Base-by-base conservation (phyloP, 1,139 yeast species). In the Kluyveromyces marxianus region DNA sequence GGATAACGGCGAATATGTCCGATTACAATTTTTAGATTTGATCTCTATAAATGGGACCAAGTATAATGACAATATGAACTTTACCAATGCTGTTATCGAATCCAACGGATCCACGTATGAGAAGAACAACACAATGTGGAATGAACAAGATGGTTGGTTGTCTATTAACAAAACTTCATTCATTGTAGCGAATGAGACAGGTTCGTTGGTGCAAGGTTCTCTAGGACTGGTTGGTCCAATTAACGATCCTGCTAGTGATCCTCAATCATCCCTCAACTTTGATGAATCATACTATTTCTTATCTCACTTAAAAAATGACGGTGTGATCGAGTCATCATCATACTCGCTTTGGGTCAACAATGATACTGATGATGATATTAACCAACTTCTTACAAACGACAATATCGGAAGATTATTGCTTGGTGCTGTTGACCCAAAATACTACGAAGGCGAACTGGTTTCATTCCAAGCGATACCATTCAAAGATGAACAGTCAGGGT, bases 401-500 rank as follows among this genome's bases (percentile, higher is more conserved):
- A 30, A 49, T 7, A 38, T 59, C 25, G 79, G 79, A 7, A 65
- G 66, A 42, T 57, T 83, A 24, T 59, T 81, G n/a, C 69, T 82
- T 1, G 90, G 90, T 10, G 77, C 75, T 2, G 76, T 83, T 6
- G 77, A 80, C 54, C 64, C 69, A 6, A 63, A 68, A 37, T 69
- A 70, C 44, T 76, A 60, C 51, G 52, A 57, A 2, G 84, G 80
- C 0, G 69, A 71, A 30, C 59, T 81, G 7, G 71, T 71, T 36
- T 61, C 67, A 37, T 81, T 72, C 56, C 70, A 75, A 41, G 72
- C 74, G 56, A 56, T 81, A 2, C 77, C 83, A 2, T 69, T 67
- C 35, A 50, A 57, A 8, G 69, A 73, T 49, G 61, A 54, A 28
- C 44, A 54, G 6, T 45, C 66, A 6, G 51, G 54, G 32, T 60